Conservation (phyloP, 2,329 filamentous ascomycete species). For the Monilinia fructicola region DNA sequence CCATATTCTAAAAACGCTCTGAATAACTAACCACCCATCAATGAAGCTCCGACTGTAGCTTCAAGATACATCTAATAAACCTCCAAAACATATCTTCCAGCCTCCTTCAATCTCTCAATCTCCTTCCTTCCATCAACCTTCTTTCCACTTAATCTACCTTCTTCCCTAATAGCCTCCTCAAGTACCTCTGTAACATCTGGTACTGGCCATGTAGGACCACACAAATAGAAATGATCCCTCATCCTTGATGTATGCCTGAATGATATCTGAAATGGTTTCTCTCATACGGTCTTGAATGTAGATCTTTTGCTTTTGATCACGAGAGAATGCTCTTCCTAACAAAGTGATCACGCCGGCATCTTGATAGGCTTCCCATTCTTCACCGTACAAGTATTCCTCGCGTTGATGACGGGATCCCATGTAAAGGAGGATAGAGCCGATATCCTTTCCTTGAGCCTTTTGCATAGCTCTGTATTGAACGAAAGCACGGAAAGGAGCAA, state of each 20-base stretch:
- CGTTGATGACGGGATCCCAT: slow-evolving; percentile 96
- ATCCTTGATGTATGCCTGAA: slow-evolving; percentile 81
- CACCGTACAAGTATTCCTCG: slow-evolving; percentile 97
- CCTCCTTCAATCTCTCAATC: slow-evolving; percentile 97
- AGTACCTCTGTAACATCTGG: slow-evolving; percentile 93
- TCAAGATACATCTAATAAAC: slow-evolving; percentile 65
- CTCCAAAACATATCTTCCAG: slow-evolving; percentile 89
- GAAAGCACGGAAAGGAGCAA: slow-evolving; percentile 98
- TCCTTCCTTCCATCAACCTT: slow-evolving; percentile 86
- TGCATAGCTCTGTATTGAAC: slow-evolving; percentile 98
- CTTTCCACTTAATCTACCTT: slow-evolving; percentile 68
- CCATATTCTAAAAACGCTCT: not conserved
- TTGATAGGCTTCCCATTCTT: slow-evolving; percentile 98
- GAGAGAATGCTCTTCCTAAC: slow-evolving; percentile 89
- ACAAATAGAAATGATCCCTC: slow-evolving; percentile 97
- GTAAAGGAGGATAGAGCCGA: slow-evolving; percentile 90
- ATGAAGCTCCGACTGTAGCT: not conserved
- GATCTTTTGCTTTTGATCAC: slow-evolving; percentile 97
- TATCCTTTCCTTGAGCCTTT: slow-evolving; percentile 93
- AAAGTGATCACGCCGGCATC: slow-evolving; percentile 94
- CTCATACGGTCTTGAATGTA: slow-evolving; percentile 99
- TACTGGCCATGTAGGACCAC: slow-evolving; percentile 96
- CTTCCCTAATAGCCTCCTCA: slow-evolving; percentile 81
- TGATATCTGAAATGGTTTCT: slow-evolving; percentile 77
- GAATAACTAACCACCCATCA: not conserved